These are phyloP conservation scores for Carex myosuroides DNA, from an alignment of 176 grass and related monocot genomes.

Conservation along the genomic window DNA sequence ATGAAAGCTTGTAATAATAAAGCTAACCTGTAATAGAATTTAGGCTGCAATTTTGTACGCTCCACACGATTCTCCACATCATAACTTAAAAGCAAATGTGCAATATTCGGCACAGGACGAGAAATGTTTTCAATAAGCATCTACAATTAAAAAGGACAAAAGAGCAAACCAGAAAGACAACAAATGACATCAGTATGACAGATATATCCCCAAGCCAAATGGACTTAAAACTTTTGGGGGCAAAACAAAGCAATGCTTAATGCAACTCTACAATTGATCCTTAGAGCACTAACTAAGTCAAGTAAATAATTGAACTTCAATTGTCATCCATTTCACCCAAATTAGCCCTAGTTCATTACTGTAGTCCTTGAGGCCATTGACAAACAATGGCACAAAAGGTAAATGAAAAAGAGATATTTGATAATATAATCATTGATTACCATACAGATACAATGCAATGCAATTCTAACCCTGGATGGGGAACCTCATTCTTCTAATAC, in stretches of 20 bases:
- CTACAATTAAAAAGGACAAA: conserved; percentile 32
- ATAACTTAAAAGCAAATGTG: conserved; percentile 88
- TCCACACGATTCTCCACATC: conserved; percentile 76
- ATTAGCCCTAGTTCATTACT: neutral
- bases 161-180: neutral
- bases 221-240: neutral
- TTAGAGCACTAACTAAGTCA: neutral
- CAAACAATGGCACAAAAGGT: neutral
- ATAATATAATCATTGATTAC: neutral
- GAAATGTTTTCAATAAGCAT: conserved; percentile 89
- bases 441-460: neutral
- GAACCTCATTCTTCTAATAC: neutral
- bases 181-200: neutral
- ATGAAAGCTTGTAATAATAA: neutral
- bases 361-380: neutral
- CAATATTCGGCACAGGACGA: conserved; percentile 74
- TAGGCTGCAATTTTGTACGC: conserved; percentile 68
- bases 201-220: neutral
- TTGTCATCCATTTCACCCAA: neutral
- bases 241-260: neutral
- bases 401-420: neutral
- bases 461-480: neutral
- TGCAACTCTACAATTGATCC: neutral
- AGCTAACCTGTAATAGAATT: conserved; percentile 84
- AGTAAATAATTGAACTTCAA: neutral